Evolutionary conservation across 192 early-diverging fungal genomes (phyloP), one percentile per base, ranked within the genome.

Genomic region (Coemansia sp.): DNA sequence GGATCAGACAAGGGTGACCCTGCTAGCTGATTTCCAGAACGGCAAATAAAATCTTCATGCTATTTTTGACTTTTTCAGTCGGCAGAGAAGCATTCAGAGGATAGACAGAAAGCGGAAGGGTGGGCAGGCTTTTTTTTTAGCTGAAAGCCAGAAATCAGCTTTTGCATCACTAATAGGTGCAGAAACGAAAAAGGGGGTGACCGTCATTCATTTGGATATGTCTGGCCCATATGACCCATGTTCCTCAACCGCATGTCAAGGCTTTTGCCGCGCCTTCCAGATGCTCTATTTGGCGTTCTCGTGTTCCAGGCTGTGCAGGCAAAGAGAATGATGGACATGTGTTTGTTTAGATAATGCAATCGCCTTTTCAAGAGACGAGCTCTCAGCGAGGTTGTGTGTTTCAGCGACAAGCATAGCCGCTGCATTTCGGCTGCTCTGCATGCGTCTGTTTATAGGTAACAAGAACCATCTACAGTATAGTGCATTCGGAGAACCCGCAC

Each of bases 391-490:
- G 45, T n/a, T n/a, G n/a, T 48, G 45, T 15, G 25, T 27, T 48
- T 23, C 6, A 54, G 52, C 7, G 30, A 29, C 30, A 54, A 54
- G 29, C 28, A 54, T 54, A 33, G 30, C 30, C 30, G 52, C 29
- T 10, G 52, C 52, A 31, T 17, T 33, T 54, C 52, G 52, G 52
- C 29, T 48, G 52, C 17, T 31, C 17, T 54, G 28, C 52, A 54
- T 54, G 52, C 52, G 29, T 33, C 30, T 17, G 30, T 33, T 14
- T 54, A 33, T 29, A 29, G 52, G 52, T 54, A 54, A 54, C 52
- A 54, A 54, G 52, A 54, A 54, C 10, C 52, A 25, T 20, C 11
- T 50, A 23, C 47, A 50, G 22, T 1, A 13, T 25, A 27, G 47
- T 28, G 47, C 52, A 54, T 29, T 31, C 52, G 15, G 52, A 33